Evolutionary conservation across 1,284 basidiomycete species (phyloP).

Genomic region (Trichosporon asahii): DNA sequence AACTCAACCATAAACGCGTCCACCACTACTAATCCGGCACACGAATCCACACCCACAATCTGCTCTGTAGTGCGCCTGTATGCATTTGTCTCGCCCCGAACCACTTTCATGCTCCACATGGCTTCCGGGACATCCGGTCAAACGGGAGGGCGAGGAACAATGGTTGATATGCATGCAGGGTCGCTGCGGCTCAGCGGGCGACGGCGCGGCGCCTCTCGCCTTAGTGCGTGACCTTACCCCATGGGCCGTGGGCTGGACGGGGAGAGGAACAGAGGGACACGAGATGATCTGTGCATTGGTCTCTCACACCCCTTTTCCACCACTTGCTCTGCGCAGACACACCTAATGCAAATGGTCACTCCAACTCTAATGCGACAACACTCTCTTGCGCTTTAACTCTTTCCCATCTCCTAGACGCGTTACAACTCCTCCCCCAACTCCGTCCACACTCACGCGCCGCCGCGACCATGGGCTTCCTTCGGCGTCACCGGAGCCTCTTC

Average conservation of each 20-base stretch:
- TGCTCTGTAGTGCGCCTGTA: not conserved
- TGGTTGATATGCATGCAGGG: not conserved
- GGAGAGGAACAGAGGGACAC: not conserved
- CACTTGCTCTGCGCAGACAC: not conserved
- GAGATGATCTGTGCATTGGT: not conserved
- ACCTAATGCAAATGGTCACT: not conserved
- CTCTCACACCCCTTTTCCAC: not conserved
- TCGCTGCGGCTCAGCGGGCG: not conserved
- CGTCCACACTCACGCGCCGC: no score
- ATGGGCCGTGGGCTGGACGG: not conserved
- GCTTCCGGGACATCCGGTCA: not conserved
- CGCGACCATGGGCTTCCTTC: slow-evolving; percentile 10
- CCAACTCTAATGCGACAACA: not conserved
- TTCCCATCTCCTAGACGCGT: not conserved
- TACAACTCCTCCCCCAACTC: not conserved
- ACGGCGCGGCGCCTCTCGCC: not conserved
- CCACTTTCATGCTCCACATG: not conserved
- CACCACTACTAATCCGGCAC: not conserved
- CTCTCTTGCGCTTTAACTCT: slow-evolving; percentile 7
- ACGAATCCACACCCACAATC: not conserved
- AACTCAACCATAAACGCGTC: not conserved
- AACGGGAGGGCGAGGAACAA: not conserved
- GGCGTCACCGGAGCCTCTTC: slow-evolving; percentile 9
- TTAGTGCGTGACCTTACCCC: not conserved
- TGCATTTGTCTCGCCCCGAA: not conserved